Conservation (phyloP, 345 rosid species). For the Syzygium oleosum region DNA sequence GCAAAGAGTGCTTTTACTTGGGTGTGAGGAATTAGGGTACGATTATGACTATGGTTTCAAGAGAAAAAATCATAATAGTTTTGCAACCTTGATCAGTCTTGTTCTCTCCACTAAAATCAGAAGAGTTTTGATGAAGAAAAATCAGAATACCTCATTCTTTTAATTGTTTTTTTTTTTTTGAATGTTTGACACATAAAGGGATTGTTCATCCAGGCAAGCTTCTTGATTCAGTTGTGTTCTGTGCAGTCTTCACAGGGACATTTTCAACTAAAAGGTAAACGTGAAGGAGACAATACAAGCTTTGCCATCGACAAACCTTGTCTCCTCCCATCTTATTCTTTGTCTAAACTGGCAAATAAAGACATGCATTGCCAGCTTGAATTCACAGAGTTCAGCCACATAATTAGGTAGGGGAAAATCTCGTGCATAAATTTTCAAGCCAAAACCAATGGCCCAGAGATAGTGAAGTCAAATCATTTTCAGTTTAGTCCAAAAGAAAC, state of each 20-base stretch:
- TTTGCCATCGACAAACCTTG: background rate
- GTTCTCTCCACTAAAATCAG: background rate
- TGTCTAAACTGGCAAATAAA: background rate
- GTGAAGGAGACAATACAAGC: background rate
- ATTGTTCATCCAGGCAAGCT: background rate
- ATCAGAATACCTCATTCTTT: background rate
- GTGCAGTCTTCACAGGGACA: background rate
- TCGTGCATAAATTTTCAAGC: background rate
- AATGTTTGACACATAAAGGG: background rate
- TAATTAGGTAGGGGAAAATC: background rate
- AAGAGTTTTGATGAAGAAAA: background rate
- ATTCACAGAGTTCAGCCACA: background rate
- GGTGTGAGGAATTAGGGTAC: background rate
- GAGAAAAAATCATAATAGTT: background rate
- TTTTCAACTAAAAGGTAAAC: background rate
- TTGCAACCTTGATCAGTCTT: background rate
- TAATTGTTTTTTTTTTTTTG: background rate
- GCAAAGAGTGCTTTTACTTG: background rate
- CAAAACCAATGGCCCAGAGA: background rate
- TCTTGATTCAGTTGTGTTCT: background rate
- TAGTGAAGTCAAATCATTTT: background rate
- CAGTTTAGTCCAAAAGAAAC: background rate
- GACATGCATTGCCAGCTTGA: background rate
- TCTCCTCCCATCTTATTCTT: background rate
- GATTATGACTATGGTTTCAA: background rate